Conservation (phyloP, 192 early-diverging fungal genomes). For the Mortierella hygrophila region DNA sequence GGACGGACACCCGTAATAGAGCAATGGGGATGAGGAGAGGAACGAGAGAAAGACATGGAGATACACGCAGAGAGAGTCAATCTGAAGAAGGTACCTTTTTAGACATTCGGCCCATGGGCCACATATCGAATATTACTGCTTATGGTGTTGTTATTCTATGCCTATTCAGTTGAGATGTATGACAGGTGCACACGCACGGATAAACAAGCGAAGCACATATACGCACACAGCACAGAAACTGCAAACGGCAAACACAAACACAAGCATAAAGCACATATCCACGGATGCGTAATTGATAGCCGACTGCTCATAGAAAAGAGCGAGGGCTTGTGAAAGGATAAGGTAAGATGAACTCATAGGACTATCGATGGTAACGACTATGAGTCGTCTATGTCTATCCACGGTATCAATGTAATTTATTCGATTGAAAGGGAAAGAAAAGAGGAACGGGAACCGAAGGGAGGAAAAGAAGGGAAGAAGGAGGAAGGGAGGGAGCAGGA, state of each 20-base stretch:
- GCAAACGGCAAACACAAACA: neutral
- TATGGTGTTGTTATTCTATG: neutral
- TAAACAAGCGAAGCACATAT: neutral
- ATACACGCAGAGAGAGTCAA: too few species aligned
- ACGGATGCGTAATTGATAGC: neutral
- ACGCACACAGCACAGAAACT: neutral
- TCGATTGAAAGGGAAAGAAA: neutral
- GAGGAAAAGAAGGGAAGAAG: neutral
- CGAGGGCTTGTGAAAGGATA: neutral
- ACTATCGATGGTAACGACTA: neutral
- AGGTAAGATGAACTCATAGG: neutral
- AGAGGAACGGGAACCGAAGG: neutral
- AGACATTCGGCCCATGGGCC: too few species aligned
- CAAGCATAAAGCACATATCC: neutral
- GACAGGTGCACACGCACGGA: neutral
- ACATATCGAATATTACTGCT: too few species aligned
- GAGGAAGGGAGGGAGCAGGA: neutral
- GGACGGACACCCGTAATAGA: neutral
- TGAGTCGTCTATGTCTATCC: too few species aligned
- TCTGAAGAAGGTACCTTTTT: too few species aligned
- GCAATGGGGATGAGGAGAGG: neutral
- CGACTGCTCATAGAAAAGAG: neutral
- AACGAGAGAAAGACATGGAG: too few species aligned
- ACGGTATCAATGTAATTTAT: neutral
- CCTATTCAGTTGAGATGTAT: neutral